A percentile compares a stretch with the other conserved stretches of the same genome.
These are phyloP conservation scores for Colletotrichum sp. DNA, from an alignment of 2,329 filamentous ascomycete species.

Conservation along the genomic window DNA sequence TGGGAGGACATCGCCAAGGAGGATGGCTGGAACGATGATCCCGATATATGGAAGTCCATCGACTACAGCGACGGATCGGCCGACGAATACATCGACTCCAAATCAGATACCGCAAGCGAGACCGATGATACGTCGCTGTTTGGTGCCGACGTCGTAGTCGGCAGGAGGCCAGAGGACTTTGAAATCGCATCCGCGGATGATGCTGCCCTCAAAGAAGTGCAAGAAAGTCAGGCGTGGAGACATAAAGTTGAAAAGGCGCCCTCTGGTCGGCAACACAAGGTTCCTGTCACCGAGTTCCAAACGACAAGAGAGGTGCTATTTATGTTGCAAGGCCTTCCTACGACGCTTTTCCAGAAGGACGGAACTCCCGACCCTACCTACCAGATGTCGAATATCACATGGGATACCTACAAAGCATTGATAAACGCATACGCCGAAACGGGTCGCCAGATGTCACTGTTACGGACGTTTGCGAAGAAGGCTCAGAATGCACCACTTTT, in stretches of 20 bases:
- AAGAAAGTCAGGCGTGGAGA: constrained; percentile 54
- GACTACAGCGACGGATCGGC: constrained; percentile 73
- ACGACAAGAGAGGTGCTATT: constrained; percentile 62
- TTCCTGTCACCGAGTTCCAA: constrained; percentile 19
- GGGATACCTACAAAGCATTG: constrained; percentile 55
- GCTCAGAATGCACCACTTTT: constrained; percentile 62
- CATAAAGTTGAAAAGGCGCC: not conserved
- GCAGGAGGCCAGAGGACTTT: constrained; percentile 33
- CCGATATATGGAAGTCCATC: constrained; percentile 73
- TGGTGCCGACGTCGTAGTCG: constrained; percentile 33
- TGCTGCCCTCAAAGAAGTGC: constrained; percentile 34
- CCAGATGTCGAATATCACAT: constrained; percentile 53
- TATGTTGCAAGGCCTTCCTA: constrained; percentile 82
- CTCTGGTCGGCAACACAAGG: constrained; percentile 12
- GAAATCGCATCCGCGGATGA: constrained; percentile 34
- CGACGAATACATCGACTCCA: constrained; percentile 48
- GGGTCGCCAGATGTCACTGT: constrained; percentile 47
- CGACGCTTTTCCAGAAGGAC: constrained; percentile 67
- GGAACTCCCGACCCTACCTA: constrained; percentile 44
- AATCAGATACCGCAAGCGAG: constrained; percentile 35
- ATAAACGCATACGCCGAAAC: constrained; percentile 52
- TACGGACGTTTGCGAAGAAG: constrained; percentile 49
- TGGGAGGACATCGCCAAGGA: constrained; percentile 83
- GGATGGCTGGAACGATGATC: constrained; percentile 73
- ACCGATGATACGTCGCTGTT: constrained; percentile 43